A percentile compares a stretch with the other conserved stretches of the same genome.
Evolutionary conservation across 1,284 basidiomycete genomes (phyloP).

Genomic region (Fomitopsis palustris): DNA sequence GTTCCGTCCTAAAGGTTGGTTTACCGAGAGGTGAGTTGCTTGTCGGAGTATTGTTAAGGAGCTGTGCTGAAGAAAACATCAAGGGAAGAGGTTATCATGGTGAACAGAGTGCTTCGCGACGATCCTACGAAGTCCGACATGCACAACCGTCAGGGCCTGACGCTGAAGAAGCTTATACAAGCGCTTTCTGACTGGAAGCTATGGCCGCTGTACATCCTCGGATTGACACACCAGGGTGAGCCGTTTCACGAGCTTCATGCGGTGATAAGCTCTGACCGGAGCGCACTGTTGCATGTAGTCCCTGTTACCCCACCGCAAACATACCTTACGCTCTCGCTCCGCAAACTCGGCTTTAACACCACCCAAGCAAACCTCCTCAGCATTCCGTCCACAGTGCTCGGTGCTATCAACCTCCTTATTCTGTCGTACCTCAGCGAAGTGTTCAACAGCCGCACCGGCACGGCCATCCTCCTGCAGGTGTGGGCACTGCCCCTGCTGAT

Average conservation of each 20-base stretch:
- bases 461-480: constrained; percentile 50
- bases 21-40: constrained; percentile 38
- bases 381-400: constrained; percentile 45
- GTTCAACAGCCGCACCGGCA: constrained; percentile 49
- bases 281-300: constrained; percentile 26
- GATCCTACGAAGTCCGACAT: constrained; percentile 72
- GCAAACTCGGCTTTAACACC: constrained; percentile 61
- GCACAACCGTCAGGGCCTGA: constrained; percentile 75
- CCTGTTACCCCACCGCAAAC: constrained; percentile 44
- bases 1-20: constrained; percentile 72
- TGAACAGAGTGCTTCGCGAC: constrained; percentile 63
- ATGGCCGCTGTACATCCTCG: constrained; percentile 69
- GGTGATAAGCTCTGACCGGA: background rate
- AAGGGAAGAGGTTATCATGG: constrained; percentile 40
- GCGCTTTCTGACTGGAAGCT: constrained; percentile 62
- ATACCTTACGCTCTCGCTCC: constrained; percentile 63
- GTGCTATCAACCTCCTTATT: constrained; percentile 36
- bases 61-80: background rate
- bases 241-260: background rate
- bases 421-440: constrained; percentile 52
- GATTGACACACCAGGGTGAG: constrained; percentile 32
- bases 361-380: constrained; percentile 58
- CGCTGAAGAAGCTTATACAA: constrained; percentile 47
- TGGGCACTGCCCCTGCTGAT: constrained; percentile 62
- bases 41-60: background rate